Evolutionary conservation across 179 eudicot species (phyloP).

Genomic region (Heliamphora pulchella): DNA sequence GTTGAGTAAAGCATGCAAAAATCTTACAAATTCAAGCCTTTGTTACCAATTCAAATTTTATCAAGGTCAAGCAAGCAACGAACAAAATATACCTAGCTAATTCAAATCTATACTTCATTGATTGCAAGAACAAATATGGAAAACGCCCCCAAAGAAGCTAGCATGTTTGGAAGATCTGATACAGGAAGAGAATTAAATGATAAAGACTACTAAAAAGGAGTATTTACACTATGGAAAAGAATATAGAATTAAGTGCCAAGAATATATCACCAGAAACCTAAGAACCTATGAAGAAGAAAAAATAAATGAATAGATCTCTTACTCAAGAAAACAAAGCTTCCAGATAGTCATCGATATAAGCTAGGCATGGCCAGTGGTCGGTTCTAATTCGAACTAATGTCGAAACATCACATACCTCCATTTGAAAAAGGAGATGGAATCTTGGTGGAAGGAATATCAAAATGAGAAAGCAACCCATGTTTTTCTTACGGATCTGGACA

Average conservation of each 20-base stretch:
- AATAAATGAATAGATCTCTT: slow-evolving; percentile 4
- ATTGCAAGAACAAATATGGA: neutral
- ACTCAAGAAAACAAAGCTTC: slow-evolving; percentile 62
- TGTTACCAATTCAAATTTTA: too few species aligned
- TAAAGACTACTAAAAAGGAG: too few species aligned
- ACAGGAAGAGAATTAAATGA: neutral
- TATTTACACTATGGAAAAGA: neutral
- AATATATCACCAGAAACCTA: neutral
- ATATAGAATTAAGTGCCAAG: neutral
- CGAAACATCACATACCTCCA: slow-evolving; percentile 72
- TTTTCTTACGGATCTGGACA: slow-evolving; percentile 34
- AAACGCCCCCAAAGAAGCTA: neutral
- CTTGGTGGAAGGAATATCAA: slow-evolving; percentile 90
- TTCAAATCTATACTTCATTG: neutral
- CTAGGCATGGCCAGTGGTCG: slow-evolving; percentile 98
- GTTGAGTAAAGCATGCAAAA: too few species aligned
- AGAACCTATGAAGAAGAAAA: neutral
- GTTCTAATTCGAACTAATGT: slow-evolving; percentile 87
- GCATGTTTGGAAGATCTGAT: neutral
- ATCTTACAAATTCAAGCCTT: too few species aligned
- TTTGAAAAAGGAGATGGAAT: slow-evolving; percentile 81
- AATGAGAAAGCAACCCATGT: slow-evolving; percentile 63
- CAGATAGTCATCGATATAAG: slow-evolving; percentile 87
- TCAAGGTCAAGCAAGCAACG: too few species aligned
- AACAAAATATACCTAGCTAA: neutral